These are phyloP conservation scores for Alloteropsis angusta DNA, from an alignment of 202 grass and related monocot genomes.

Conservation along the genomic window DNA sequence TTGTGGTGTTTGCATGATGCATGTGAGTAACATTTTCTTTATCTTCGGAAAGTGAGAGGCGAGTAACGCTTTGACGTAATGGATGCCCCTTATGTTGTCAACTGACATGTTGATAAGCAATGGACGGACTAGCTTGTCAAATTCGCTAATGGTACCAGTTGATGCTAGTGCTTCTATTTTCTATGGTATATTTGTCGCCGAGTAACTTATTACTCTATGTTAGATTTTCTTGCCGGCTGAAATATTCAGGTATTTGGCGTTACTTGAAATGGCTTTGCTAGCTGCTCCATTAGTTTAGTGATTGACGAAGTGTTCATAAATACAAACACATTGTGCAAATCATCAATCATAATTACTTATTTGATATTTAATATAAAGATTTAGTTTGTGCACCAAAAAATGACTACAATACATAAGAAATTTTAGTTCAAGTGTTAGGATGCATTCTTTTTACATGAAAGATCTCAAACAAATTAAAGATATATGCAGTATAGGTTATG, in stretches of 20 bases:
- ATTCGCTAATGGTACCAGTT: not conserved
- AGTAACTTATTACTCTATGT: not conserved
- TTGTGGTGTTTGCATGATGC: too few relatives aligned
- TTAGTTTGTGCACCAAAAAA: not conserved
- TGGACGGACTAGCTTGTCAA: not conserved
- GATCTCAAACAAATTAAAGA: not conserved
- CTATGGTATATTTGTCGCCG: too few relatives aligned
- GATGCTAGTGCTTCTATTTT: too few relatives aligned
- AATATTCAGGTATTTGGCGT: not conserved
- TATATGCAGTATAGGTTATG: not conserved
- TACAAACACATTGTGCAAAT: not conserved
- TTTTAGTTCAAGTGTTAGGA: too few relatives aligned
- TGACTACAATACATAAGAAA: too few relatives aligned
- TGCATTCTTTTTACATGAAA: not conserved
- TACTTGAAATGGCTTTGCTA: not conserved
- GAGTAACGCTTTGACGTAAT: not conserved
- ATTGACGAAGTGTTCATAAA: not conserved
- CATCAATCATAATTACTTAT: not conserved
- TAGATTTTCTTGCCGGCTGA: not conserved
- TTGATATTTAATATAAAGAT: not conserved
- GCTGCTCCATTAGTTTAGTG: not conserved
- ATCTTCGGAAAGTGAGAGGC: too few relatives aligned
- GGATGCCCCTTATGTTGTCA: not conserved
- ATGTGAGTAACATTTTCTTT: too few relatives aligned
- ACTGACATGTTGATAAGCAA: not conserved